These are phyloP conservation scores for Physaria fendleri DNA, from an alignment of 345 rosid species.

Conservation along the genomic window DNA sequence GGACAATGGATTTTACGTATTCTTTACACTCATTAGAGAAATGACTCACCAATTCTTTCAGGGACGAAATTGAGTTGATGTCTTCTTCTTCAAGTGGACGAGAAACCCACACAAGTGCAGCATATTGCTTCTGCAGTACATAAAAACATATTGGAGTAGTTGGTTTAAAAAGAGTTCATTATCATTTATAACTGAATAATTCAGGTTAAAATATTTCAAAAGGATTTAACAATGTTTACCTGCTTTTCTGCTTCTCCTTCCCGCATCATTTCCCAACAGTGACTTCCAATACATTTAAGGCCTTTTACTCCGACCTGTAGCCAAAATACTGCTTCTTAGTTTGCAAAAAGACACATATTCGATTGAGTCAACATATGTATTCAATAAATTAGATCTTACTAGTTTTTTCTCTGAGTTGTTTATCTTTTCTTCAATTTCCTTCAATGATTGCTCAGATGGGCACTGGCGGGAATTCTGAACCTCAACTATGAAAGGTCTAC, in stretches of 20 bases:
- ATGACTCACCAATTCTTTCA: constrained; percentile 57
- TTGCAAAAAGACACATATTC: not conserved
- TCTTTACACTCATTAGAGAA: not conserved
- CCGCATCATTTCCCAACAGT: constrained; percentile 85
- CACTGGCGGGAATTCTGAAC: constrained; percentile 73
- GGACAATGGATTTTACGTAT: not conserved
- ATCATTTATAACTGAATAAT: not conserved
- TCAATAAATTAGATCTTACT: constrained; percentile 36
- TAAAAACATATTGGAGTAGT: not conserved
- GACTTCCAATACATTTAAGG: constrained; percentile 55
- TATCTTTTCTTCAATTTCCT: constrained; percentile 61
- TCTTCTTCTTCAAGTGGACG: constrained; percentile 77
- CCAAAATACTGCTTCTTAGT: constrained; percentile 10
- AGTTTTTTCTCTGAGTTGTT: constrained; percentile 54
- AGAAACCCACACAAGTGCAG: constrained; percentile 90
- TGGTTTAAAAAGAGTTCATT: not conserved
- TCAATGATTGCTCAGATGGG: constrained; percentile 52
- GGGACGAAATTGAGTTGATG: constrained; percentile 41
- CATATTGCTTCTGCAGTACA: constrained; percentile 77
- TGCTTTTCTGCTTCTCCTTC: constrained; percentile 99
- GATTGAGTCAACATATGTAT: not conserved
- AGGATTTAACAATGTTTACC: constrained; percentile 30
- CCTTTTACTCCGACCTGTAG: constrained; percentile 69
- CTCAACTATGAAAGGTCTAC: constrained; percentile 96
- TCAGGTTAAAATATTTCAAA: not conserved